These are phyloP conservation scores for Gracilaria vermiculophylla DNA, from an alignment of 23 red algal species.

Conservation along the genomic window DNA sequence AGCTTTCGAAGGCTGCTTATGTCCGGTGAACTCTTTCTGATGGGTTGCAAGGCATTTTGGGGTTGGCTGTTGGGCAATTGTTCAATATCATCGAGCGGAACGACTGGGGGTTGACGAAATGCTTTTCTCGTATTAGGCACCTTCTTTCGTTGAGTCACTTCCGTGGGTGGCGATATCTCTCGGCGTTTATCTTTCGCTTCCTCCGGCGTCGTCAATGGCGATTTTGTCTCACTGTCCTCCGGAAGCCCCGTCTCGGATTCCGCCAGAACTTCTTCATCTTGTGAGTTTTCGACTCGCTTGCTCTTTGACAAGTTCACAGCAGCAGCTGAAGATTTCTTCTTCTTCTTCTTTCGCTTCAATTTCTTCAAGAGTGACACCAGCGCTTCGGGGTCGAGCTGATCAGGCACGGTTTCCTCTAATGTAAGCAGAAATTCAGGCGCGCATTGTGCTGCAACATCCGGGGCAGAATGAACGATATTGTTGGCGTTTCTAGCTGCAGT, in stretches of 20 bases:
- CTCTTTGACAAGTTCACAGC: not conserved
- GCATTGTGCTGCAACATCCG: conserved; percentile 29
- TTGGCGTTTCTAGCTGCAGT: conserved; percentile 11
- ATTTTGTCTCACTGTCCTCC: not conserved
- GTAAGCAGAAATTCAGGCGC: not conserved
- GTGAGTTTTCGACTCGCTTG: not conserved
- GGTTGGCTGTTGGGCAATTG: not conserved
- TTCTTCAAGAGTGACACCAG: conserved; percentile 44
- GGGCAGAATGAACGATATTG: not conserved
- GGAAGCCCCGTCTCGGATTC: not conserved
- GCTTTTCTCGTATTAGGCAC: not conserved
- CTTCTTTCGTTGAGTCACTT: not conserved
- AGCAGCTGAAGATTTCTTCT: not conserved
- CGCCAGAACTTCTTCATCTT: not conserved
- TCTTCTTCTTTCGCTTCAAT: conserved; percentile 36
- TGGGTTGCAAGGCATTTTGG: not conserved
- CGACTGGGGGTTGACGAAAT: not conserved
- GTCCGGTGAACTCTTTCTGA: not conserved
- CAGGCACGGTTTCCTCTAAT: not conserved
- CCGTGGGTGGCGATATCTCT: not conserved
- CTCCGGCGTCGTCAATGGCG: not conserved
- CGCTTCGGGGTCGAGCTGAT: not conserved
- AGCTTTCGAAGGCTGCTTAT: conserved; percentile 20
- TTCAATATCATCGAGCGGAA: not conserved
- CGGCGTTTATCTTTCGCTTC: not conserved